Percentiles rank a stretch among this genome's conserved stretches.
Evolutionary conservation across 2,329 filamentous ascomycete species (phyloP).

Genomic region (Hypoxylon sp.): DNA sequence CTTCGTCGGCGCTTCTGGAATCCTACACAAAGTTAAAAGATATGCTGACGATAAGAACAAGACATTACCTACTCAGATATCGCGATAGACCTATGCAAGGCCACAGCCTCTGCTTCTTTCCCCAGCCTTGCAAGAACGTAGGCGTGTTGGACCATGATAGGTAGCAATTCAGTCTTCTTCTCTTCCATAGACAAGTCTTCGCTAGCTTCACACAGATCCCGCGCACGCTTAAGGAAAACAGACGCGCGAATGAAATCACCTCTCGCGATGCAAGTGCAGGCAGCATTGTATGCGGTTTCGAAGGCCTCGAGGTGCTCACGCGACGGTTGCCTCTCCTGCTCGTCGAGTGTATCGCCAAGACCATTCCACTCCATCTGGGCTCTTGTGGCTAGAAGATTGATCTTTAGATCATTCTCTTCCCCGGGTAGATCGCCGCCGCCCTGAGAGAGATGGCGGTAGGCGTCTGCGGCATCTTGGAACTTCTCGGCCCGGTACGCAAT

Average conservation of each 20-base stretch:
- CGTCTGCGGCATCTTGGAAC: slow-evolving; percentile 72
- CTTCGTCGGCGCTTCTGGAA: slow-evolving; percentile 74
- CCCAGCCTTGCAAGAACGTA: slow-evolving; percentile 77
- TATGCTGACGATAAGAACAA: background rate
- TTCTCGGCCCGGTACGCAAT: slow-evolving; percentile 80
- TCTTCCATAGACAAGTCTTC: slow-evolving; percentile 81
- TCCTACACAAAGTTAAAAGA: slow-evolving; percentile 56
- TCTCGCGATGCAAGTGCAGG: slow-evolving; percentile 77
- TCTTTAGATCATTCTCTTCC: slow-evolving; percentile 79
- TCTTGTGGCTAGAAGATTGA: slow-evolving; percentile 78
- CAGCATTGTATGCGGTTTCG: slow-evolving; percentile 84
- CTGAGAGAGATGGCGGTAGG: slow-evolving; percentile 70
- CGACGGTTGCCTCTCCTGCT: slow-evolving; percentile 65
- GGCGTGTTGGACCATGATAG: slow-evolving; percentile 81
- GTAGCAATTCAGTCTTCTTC: slow-evolving; percentile 77
- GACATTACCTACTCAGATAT: slow-evolving; percentile 65
- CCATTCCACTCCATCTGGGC: slow-evolving; percentile 80
- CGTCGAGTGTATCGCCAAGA: slow-evolving; percentile 61
- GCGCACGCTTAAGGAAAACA: slow-evolving; percentile 75
- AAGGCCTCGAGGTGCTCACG: slow-evolving; percentile 78
- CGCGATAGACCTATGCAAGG: slow-evolving; percentile 71
- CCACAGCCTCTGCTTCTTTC: slow-evolving; percentile 72
- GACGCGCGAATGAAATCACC: slow-evolving; percentile 74
- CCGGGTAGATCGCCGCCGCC: slow-evolving; percentile 60
- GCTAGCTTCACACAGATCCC: slow-evolving; percentile 76